phyloP scores from a whole-genome alignment of 495 filamentous ascomycete genomes.

The Aspergillus homomorphus region DNA sequence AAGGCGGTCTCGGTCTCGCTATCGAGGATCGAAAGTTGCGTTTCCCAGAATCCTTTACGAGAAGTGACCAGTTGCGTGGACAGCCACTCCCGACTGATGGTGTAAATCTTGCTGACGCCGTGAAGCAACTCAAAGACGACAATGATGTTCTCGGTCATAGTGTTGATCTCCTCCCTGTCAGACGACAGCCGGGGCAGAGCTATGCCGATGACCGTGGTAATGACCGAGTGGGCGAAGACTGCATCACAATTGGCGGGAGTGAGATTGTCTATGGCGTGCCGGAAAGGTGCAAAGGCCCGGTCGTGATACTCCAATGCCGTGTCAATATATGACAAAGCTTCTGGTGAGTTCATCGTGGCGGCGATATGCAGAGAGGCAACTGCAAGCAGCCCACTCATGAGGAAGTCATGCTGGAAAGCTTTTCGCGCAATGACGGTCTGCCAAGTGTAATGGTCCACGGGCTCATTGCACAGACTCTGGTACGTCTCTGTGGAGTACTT shows the following conservation, averaged over 20 bases:
- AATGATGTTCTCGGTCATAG: constrained; percentile 39
- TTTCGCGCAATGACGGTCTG: constrained; percentile 44
- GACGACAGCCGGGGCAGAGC: constrained; percentile 42
- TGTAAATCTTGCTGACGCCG: constrained; percentile 35
- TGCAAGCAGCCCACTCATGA: constrained; percentile 55
- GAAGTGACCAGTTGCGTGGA: constrained; percentile 27
- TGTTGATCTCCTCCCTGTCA: constrained; percentile 26
- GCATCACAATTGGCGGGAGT: constrained; percentile 49
- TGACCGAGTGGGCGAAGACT: constrained; percentile 49
- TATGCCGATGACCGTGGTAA: constrained; percentile 48
- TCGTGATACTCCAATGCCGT: constrained; percentile 51
- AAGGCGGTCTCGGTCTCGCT: constrained; percentile 26
- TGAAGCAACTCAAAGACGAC: constrained; percentile 37
- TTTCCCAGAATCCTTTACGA: constrained; percentile 20
- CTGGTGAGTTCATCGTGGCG: constrained; percentile 29
- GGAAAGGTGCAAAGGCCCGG: constrained; percentile 44
- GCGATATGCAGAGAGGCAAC: constrained; percentile 55
- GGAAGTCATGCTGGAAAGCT: constrained; percentile 49
- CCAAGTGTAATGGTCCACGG: constrained; percentile 32
- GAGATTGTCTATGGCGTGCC: constrained; percentile 44
- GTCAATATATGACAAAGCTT: constrained; percentile 45
- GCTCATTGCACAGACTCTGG: constrained; percentile 29
- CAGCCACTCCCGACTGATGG: constrained; percentile 32
- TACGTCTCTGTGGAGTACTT: constrained; percentile 43
- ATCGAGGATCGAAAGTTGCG: constrained; percentile 17